These are phyloP conservation scores for Lithospermum erythrorhizon DNA, from an alignment of 257 asterid species.

Conservation along the genomic window DNA sequence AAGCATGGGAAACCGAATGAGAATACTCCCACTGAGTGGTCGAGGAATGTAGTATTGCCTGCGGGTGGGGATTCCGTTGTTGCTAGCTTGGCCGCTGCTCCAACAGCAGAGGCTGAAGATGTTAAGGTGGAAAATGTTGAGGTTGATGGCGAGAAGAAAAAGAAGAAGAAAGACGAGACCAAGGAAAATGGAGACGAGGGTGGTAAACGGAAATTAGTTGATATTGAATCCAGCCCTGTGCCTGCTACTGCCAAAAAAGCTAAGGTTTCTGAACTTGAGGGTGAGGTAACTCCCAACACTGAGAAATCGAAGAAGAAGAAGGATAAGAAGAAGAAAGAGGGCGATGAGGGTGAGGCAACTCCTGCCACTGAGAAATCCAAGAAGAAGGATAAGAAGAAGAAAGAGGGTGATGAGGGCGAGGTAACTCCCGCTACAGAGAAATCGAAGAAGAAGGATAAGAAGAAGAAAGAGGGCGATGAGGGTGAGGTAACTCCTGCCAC, in stretches of 20 bases:
- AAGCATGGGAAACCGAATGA: constrained; percentile 77
- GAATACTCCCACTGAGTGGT: constrained; percentile 71
- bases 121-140: constrained; percentile 40
- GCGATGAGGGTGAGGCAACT: constrained; percentile 20
- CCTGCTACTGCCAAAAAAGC: constrained; percentile 45
- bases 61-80: constrained; percentile 60
- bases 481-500: constrained; percentile 17
- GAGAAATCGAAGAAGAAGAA: constrained; percentile 53
- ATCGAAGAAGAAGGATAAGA: constrained; percentile 41
- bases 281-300: constrained; percentile 27
- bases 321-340: constrained; percentile 33
- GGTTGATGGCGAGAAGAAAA: constrained; percentile 57
- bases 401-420: constrained; percentile 27
- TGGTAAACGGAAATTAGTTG: constrained; percentile 51
- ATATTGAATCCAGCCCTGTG: constrained; percentile 34
- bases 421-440: constrained; percentile 40
- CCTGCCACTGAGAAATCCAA: constrained; percentile 15
- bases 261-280: constrained; percentile 29
- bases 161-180: constrained; percentile 32
- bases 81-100: constrained; percentile 62
- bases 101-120: constrained; percentile 15
- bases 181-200: constrained; percentile 35
- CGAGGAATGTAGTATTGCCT: constrained; percentile 69
- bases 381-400: constrained; percentile 33
- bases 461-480: constrained; percentile 19